phyloP scores from a whole-genome alignment of 2,329 filamentous ascomycete species.

The Monilinia fructigena region DNA sequence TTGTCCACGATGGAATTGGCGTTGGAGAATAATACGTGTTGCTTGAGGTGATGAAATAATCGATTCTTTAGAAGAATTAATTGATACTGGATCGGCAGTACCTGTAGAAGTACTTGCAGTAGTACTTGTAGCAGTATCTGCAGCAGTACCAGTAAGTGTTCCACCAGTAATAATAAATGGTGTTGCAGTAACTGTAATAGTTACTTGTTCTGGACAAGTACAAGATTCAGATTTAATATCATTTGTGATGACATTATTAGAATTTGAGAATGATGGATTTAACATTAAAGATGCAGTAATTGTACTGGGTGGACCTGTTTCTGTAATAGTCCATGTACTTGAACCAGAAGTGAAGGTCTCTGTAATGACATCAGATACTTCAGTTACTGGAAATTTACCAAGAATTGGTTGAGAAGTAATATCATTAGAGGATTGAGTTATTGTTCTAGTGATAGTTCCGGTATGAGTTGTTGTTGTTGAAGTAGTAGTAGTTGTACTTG shows the following conservation, averaged over 20 bases:
- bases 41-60: background rate
- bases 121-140: background rate
- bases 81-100: background rate
- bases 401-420: slow-evolving; percentile 16
- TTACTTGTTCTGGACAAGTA: slow-evolving; percentile 2
- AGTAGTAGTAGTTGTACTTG: slow-evolving; percentile 10
- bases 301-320: slow-evolving; percentile 13
- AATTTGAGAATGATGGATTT: background rate
- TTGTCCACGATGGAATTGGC: background rate
- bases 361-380: background rate
- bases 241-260: background rate
- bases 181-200: slow-evolving; percentile 15
- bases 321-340: slow-evolving; percentile 18
- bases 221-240: background rate
- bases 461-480: slow-evolving; percentile 11
- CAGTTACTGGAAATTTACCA: slow-evolving; percentile 4
- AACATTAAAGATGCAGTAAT: slow-evolving; percentile 14
- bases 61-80: background rate
- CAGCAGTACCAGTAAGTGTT: background rate
- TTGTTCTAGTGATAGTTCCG: background rate
- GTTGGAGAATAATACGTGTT: background rate
- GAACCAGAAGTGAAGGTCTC: slow-evolving; percentile 18
- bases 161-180: background rate
- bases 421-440: background rate
- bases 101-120: background rate